Evolutionary conservation across 441 rosid species (phyloP), one percentile per base, ranked within the genome.

Genomic region (Gossypium armourianum): DNA sequence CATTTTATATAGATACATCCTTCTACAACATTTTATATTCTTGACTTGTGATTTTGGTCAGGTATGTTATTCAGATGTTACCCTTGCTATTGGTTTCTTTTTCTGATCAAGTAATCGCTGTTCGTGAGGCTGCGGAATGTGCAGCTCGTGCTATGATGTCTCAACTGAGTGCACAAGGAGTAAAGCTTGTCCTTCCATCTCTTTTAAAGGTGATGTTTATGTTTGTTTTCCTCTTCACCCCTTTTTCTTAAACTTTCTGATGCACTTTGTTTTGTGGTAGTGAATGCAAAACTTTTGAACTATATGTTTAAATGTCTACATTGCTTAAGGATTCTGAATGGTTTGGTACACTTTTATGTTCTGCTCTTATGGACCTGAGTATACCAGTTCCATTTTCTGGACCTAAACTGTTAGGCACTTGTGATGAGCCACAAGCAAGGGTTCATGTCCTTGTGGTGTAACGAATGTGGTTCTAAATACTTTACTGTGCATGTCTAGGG

Each of bases 91-190:
- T 96, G 86, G 97, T 90, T 74, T 90, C 96, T 68, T 96, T 96
- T 84, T 96, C 99, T 77, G 99, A 96, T 83, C 99, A 87, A 91
- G 97, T 93, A 64, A 87, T 90, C 61, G 98, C 98, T 7, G 97
- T 96, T 80, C 99, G 99, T 64, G 99, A 93, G 80, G 98, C 96
- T 79, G 97, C 97, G 72, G 98, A 96, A 74, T 90, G 97, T 77
- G 96, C 98, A 79, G 94, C 98, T 73, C 99, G 97, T 40, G 96
- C 98, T 59, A 93, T 96, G 97, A 96, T 93, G 99, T 86, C 98
- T 86, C 96, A 93, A 70, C 91, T 96, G 55, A 90, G 86, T 16
- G 98, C 84, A 19, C 93, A 86, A 72, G 98, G 99, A 55, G 99
- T 96, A 74, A 96, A 96, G 85, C 91, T 91, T 77, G 96, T 96